Evolutionary conservation across 176 grass and related monocot species (phyloP), one percentile per base, ranked within the genome.

Genomic region (Chrysopogon serrulatus): DNA sequence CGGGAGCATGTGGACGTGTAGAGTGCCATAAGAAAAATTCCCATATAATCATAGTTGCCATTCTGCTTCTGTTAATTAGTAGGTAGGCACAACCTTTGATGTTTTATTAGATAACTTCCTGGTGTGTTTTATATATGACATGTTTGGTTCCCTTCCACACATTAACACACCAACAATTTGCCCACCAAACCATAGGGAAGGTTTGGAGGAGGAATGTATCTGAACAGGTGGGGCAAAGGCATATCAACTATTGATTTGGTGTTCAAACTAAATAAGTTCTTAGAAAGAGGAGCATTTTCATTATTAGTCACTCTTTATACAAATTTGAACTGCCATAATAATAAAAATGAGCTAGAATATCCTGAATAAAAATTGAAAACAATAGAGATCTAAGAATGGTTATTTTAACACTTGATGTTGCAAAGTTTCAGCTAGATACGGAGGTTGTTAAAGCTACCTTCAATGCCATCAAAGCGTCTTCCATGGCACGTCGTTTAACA

Each of bases 401-500:
- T n/a, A 70, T 71, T 44, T 71, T 35, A 66, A 85, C 56, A 48
- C 33, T 27, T 16, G 8, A 34, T 1, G 31, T 11, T 12, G 16
- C 8, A 76, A 85, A 53, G 79, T 9, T 70, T 6, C 6, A 70
- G 49, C 36, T 76, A 36, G 2, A 81, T 65, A 33, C 15, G 2
- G 21, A 82, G 45, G 51, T 40, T 32, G 44, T 66, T 31, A 41
- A 51, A 66, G 68, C 31, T 78, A 98, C 96, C 96, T 98, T 95
- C 83, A 98, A 71, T 83, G 96, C 93, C 96, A 98, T 98, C 73
- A 92, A 92, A 68, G 96, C 91, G 71, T 98, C 96, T 83, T 98
- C 96, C 93, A 95, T 93, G 40, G 96, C 96, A 80, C 91, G 93
- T 10, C 93, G 84, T 90, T 88, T 91, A 79, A 92, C 85, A 74